A percentile compares a stretch with the other conserved stretches of the same genome.
phyloP scores from a whole-genome alignment of 179 eudicot genomes.

The Carnegiea gigantea region DNA sequence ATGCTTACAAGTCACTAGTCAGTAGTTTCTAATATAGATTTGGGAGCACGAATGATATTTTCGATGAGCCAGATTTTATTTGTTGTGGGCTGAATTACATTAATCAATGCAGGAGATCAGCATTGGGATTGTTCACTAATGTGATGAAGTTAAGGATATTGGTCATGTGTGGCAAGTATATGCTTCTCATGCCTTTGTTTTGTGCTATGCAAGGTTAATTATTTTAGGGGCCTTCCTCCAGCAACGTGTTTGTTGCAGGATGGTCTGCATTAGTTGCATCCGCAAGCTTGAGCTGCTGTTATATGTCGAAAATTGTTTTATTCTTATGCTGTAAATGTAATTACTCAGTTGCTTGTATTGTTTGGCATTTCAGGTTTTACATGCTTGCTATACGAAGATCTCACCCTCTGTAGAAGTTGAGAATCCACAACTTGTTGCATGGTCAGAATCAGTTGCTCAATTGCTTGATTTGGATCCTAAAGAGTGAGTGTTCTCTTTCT shows the following conservation, averaged over 20 bases:
- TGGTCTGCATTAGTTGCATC: not conserved
- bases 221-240: not conserved
- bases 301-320: not conserved
- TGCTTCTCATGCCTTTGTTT: not conserved
- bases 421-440: conserved; percentile 88
- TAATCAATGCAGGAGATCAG: not conserved
- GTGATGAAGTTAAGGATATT: conserved; percentile 1
- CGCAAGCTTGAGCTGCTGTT: not conserved
- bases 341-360: conserved; percentile 5
- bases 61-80: not conserved
- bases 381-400: conserved; percentile 85
- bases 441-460: conserved; percentile 89
- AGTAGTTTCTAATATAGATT: not conserved
- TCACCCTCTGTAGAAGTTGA: conserved; percentile 88
- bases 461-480: conserved; percentile 78
- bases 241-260: not conserved
- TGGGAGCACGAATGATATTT: not conserved
- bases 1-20: not conserved
- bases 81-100: not conserved
- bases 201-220: conserved; percentile 6
- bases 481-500: conserved; percentile 61
- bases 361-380: conserved; percentile 57
- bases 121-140: not conserved
- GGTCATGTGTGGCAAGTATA: not conserved
- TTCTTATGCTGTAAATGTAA: not conserved